These are phyloP conservation scores for Salix koriyanagi DNA, from an alignment of 345 rosid species.

Conservation along the genomic window DNA sequence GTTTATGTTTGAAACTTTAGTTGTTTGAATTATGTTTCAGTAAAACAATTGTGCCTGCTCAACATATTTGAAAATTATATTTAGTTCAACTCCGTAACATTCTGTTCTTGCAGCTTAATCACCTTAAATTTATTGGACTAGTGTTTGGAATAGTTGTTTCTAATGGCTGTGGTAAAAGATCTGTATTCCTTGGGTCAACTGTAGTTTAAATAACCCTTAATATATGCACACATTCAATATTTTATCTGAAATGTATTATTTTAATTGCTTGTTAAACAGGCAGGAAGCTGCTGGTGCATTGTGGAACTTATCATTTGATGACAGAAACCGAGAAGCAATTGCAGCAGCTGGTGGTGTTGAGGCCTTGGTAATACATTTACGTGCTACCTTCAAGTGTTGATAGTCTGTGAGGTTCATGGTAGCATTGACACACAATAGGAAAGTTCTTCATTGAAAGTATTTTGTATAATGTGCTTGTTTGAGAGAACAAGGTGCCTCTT, in stretches of 20 bases:
- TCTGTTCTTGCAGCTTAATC: neutral
- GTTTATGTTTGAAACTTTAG: neutral
- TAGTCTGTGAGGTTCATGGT: neutral
- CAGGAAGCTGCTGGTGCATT: conserved; percentile 45
- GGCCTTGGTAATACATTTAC: conserved; percentile 31
- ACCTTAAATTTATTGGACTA: neutral
- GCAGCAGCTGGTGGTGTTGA: conserved; percentile 36
- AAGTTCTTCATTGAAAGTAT: neutral
- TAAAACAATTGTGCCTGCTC: neutral
- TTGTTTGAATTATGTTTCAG: neutral
- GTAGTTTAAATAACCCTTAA: neutral
- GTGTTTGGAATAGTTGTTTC: neutral
- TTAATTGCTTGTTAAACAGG: conserved; percentile 19
- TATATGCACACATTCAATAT: neutral
- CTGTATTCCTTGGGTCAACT: neutral
- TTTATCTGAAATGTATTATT: conserved; percentile 6
- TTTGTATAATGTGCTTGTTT: neutral
- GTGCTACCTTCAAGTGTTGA: neutral
- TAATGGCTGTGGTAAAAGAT: neutral
- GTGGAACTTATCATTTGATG: conserved; percentile 44
- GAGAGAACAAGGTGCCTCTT: neutral
- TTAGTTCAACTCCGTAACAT: neutral
- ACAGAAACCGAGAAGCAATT: conserved; percentile 41
- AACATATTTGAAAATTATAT: neutral
- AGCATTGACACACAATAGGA: conserved; percentile 3